Evolutionary conservation across 371 early-diverging fungal species (phyloP).

Genomic region (Mortierella sp.): DNA sequence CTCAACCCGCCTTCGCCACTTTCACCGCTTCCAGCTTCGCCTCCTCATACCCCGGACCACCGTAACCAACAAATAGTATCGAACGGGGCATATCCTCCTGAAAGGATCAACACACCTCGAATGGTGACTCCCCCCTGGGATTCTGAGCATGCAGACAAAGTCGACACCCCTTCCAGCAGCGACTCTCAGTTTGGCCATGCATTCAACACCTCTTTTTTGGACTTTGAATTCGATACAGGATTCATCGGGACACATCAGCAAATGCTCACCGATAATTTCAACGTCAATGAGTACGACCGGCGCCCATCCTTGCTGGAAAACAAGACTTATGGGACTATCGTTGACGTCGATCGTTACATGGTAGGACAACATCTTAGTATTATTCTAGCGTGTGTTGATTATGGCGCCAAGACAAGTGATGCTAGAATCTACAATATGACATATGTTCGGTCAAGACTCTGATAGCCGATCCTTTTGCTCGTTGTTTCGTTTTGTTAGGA

Average conservation of each 20-base stretch:
- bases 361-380: constrained; percentile 11
- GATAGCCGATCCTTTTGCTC: neutral
- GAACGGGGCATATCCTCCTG: neutral
- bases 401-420: neutral
- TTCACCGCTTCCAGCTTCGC: constrained; percentile 2
- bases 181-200: neutral
- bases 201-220: constrained; percentile 28
- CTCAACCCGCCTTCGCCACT: constrained; percentile 4
- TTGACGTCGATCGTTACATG: constrained; percentile 47
- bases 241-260: constrained; percentile 36
- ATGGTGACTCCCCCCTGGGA: constrained; percentile 1
- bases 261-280: constrained; percentile 15
- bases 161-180: neutral
- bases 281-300: constrained; percentile 8
- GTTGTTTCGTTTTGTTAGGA: constrained; percentile 11
- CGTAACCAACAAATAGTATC: neutral
- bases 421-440: neutral
- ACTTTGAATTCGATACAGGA: constrained; percentile 44
- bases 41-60: neutral
- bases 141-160: neutral
- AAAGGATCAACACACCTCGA: neutral
- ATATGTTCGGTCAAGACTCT: neutral
- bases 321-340: constrained; percentile 23
- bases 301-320: constrained; percentile 20
- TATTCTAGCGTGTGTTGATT: neutral